Conservation (phyloP, 768 basidiomycete species). For the Pisolithus albus region DNA sequence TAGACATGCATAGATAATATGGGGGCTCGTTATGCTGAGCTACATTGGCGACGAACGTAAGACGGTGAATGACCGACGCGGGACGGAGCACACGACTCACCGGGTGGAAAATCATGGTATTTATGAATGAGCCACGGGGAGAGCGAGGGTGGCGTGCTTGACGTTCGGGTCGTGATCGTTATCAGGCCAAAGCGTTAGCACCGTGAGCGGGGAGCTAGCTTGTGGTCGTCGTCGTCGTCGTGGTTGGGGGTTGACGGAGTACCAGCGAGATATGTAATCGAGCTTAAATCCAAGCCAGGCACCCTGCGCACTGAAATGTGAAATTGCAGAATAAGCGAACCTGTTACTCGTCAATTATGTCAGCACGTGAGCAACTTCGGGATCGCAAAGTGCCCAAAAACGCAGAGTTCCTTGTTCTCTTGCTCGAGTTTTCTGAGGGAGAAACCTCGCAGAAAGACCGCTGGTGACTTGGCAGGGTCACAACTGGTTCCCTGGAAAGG, state of each 20-base stretch:
- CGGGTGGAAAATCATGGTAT: conserved; percentile 44
- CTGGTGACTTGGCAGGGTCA: not conserved
- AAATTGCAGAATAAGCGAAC: not conserved
- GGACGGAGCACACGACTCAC: conserved; percentile 27
- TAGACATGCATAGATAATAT: conserved; percentile 72
- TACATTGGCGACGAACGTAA: conserved; percentile 5
- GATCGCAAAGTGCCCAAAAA: not conserved
- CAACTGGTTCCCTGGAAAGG: no score
- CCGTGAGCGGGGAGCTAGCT: not conserved
- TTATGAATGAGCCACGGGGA: not conserved
- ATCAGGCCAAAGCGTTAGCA: not conserved
- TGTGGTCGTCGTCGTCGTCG: not conserved
- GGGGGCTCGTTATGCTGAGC: conserved; percentile 53
- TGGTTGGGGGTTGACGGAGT: not conserved
- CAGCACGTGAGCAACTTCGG: not conserved
- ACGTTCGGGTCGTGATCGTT: not conserved
- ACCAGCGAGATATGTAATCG: not conserved
- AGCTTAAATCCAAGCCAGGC: not conserved
- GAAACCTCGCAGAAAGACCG: not conserved
- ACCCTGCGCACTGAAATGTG: not conserved
- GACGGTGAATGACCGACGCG: not conserved
- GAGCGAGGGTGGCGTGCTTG: not conserved
- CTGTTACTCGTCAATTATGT: not conserved
- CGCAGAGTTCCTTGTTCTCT: not conserved
- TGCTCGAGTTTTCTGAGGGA: not conserved